Conservation (phyloP, 495 filamentous ascomycete species). For the Jackrogersella multiformis region DNA sequence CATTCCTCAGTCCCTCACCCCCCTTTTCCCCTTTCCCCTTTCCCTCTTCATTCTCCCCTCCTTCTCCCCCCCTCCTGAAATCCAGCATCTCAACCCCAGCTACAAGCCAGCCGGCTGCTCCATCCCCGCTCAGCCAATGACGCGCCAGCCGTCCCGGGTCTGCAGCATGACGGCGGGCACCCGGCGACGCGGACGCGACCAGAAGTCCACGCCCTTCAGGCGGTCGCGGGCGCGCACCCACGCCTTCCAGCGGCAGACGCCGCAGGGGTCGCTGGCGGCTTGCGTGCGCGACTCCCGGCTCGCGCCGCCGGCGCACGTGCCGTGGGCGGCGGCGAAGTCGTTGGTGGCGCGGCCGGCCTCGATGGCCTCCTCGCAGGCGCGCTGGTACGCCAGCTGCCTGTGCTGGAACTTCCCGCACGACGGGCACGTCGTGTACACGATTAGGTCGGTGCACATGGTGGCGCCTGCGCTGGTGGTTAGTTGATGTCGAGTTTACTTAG, state of each 20-base stretch:
- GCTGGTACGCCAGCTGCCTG: constrained; percentile 9
- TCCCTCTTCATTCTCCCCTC: not conserved
- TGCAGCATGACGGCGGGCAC: not conserved
- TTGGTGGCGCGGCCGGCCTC: not conserved
- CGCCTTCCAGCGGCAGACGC: constrained; percentile 27
- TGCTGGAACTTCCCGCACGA: not conserved
- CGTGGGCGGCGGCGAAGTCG: not conserved
- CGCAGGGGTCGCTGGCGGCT: constrained; percentile 1
- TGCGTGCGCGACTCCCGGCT: not conserved
- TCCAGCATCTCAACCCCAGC: not conserved
- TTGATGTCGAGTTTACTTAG: not conserved
- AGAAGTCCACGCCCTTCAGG: constrained; percentile 2
- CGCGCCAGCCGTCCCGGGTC: not conserved
- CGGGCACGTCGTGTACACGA: constrained; percentile 8
- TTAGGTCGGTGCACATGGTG: constrained; percentile 23
- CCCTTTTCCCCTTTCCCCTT: too few species aligned
- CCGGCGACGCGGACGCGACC: not conserved
- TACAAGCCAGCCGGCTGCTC: not conserved
- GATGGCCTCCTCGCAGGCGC: constrained; percentile 11
- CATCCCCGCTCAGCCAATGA: not conserved
- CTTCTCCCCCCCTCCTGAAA: not conserved
- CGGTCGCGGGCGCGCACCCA: constrained; percentile 4
- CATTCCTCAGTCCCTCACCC: too few species aligned
- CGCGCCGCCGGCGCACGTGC: constrained; percentile 2
- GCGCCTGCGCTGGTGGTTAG: not conserved